A percentile compares a stretch with the other conserved stretches of the same genome.
Conservation (phyloP, 192 early-diverging fungal species). For the Coemansia sp. region DNA sequence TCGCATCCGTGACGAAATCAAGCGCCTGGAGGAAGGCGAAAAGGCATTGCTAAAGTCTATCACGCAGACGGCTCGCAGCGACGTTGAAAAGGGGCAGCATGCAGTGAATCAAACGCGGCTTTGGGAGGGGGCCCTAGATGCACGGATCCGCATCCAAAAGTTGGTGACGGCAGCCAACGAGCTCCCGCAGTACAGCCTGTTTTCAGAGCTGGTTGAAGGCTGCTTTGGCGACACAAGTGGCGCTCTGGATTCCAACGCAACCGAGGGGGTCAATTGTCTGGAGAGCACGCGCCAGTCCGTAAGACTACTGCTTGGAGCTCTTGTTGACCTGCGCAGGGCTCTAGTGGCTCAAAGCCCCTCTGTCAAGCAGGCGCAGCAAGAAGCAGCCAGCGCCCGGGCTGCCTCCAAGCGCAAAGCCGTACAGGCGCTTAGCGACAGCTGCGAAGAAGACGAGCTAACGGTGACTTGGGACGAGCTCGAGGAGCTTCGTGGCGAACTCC, state of each 20-base stretch:
- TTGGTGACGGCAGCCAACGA: constrained; percentile 73
- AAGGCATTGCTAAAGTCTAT: constrained; percentile 79
- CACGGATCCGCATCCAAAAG: constrained; percentile 87
- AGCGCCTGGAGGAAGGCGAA: constrained; percentile 81
- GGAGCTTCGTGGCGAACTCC: constrained; percentile 54
- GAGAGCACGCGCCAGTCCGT: constrained; percentile 25
- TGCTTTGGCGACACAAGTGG: constrained; percentile 2
- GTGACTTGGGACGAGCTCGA: constrained; percentile 28
- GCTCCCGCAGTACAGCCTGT: constrained; percentile 63
- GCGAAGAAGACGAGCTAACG: constrained; percentile 11
- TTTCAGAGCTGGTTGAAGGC: constrained; percentile 16
- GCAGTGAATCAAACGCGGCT: constrained; percentile 84
- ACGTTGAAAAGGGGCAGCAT: constrained; percentile 91
- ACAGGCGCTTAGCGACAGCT: background rate
- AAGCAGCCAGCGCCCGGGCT: background rate
- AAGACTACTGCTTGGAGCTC: constrained; percentile 22
- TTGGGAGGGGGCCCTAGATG: constrained; percentile 85
- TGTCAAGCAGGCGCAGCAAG: constrained; percentile 13
- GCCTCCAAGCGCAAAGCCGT: constrained; percentile 24
- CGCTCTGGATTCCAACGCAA: too few species aligned
- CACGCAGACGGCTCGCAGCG: constrained; percentile 71
- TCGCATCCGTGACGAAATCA: constrained; percentile 62
- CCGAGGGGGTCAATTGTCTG: constrained; percentile 4
- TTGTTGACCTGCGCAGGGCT: constrained; percentile 29
- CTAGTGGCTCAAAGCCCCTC: constrained; percentile 34